Percentiles rank a stretch among this genome's conserved stretches.
Conservation (phyloP, 2,329 filamentous ascomycete genomes). For the Blumeria hordei region DNA sequence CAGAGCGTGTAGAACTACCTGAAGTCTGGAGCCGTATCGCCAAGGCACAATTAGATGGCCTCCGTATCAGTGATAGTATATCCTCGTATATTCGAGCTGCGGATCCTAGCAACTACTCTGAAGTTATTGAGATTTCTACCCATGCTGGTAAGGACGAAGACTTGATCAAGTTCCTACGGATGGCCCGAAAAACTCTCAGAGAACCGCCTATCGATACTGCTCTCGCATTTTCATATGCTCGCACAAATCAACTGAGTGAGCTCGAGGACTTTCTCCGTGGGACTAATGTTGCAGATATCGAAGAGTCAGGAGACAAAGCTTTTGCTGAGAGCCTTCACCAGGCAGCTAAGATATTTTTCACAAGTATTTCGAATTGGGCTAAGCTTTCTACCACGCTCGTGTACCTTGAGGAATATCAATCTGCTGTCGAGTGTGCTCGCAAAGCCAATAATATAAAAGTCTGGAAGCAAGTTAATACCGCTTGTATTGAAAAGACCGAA, state of each 20-base stretch:
- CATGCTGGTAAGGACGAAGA: conserved; percentile 96
- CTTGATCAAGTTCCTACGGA: conserved; percentile 82
- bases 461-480: conserved; percentile 95
- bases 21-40: conserved; percentile 98
- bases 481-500: conserved; percentile 92
- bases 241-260: conserved; percentile 74
- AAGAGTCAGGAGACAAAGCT: conserved; percentile 93
- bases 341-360: conserved; percentile 97
- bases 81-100: conserved; percentile 92
- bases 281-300: conserved; percentile 86
- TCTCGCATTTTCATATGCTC: conserved; percentile 79
- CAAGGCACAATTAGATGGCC: conserved; percentile 89
- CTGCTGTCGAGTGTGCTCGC: conserved; percentile 86
- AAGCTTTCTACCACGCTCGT: conserved; percentile 95
- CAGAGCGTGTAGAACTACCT: conserved; percentile 76
- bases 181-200: conserved; percentile 90
- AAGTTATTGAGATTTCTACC: conserved; percentile 89
- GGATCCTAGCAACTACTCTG: conserved; percentile 77
- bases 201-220: conserved; percentile 86
- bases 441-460: conserved; percentile 99
- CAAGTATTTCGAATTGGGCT: conserved; percentile 97
- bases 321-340: conserved; percentile 86
- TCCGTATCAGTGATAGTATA: conserved; percentile 77
- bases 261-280: conserved; percentile 87
- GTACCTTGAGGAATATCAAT: conserved; percentile 92